Conservation (phyloP, 2,329 filamentous ascomycete genomes). For the Fusarium palustre region DNA sequence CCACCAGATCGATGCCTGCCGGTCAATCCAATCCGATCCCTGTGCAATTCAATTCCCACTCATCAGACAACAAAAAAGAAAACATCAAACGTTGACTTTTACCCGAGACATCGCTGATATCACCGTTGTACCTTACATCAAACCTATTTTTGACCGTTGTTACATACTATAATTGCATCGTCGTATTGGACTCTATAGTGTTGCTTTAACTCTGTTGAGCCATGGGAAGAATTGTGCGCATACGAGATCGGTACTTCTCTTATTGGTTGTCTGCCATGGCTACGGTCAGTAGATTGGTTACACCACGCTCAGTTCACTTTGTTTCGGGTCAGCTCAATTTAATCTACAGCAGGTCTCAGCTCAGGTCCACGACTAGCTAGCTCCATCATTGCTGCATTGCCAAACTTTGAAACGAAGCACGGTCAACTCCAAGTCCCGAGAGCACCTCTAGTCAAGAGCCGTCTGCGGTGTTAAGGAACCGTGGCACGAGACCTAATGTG, state of each 20-base stretch:
- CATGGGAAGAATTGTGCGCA: background rate
- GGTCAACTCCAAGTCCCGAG: constrained; percentile 24
- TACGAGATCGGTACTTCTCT: constrained; percentile 18
- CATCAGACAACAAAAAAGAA: constrained; percentile 1
- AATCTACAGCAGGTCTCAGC: background rate
- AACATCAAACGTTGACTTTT: constrained; percentile 16
- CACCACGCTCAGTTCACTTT: constrained; percentile 12
- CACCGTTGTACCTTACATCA: background rate
- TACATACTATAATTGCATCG: constrained; percentile 4
- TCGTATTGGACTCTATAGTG: constrained; percentile 9
- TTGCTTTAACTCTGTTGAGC: background rate
- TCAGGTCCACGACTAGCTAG: background rate
- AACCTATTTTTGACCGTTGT: background rate
- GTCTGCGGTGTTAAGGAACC: constrained; percentile 11
- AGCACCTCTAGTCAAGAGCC: constrained; percentile 7
- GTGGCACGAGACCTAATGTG: constrained; percentile 3
- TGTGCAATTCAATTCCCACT: constrained; percentile 22
- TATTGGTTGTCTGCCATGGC: constrained; percentile 23
- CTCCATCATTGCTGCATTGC: constrained; percentile 1
- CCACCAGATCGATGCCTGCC: constrained; percentile 27
- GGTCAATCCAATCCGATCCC: constrained; percentile 14
- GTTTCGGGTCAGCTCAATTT: background rate
- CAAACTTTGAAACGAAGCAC: constrained; percentile 28
- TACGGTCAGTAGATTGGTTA: constrained; percentile 5
- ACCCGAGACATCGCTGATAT: constrained; percentile 13